These are phyloP conservation scores for Penicillium chermesinum DNA, from an alignment of 495 filamentous ascomycete genomes.

Conservation along the genomic window DNA sequence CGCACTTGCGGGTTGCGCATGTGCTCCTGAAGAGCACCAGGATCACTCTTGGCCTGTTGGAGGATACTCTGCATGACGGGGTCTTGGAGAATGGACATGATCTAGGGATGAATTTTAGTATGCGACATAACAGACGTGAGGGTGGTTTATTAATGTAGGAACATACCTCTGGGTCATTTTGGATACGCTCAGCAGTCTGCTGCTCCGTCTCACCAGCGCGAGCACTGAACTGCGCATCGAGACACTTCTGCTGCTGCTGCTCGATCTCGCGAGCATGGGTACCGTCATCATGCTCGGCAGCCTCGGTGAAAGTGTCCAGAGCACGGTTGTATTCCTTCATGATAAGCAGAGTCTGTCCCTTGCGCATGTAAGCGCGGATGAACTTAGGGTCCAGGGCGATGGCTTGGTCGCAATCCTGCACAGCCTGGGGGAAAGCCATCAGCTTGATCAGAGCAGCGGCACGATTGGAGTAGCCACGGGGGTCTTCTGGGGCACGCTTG, in stretches of 20 bases:
- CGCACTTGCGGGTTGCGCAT: constrained; percentile 86
- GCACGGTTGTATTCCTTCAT: constrained; percentile 98
- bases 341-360: constrained; percentile 85
- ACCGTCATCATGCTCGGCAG: constrained; percentile 69
- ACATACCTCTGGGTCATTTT: constrained; percentile 83
- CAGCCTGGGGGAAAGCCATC: constrained; percentile 86
- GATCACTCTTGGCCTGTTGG: constrained; percentile 91
- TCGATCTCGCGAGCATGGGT: constrained; percentile 87
- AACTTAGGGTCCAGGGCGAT: constrained; percentile 89
- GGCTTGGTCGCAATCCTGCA: constrained; percentile 87
- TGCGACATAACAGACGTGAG: too few species aligned
- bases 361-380: constrained; percentile 91
- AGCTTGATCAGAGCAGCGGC: constrained; percentile 96
- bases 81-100: constrained; percentile 86
- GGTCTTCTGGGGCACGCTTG: constrained; percentile 89
- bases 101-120: constrained; percentile 51
- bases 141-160: too few species aligned
- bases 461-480: constrained; percentile 94
- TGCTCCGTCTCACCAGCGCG: constrained; percentile 94
- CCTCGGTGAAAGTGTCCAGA: constrained; percentile 81
- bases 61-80: constrained; percentile 98
- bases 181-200: constrained; percentile 87
- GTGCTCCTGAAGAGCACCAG: constrained; percentile 86
- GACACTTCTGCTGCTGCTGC: constrained; percentile 89
- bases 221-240: constrained; percentile 80